Evolutionary conservation across 495 filamentous ascomycete species (phyloP).

Genomic region (Lasiosphaeria ovina): DNA sequence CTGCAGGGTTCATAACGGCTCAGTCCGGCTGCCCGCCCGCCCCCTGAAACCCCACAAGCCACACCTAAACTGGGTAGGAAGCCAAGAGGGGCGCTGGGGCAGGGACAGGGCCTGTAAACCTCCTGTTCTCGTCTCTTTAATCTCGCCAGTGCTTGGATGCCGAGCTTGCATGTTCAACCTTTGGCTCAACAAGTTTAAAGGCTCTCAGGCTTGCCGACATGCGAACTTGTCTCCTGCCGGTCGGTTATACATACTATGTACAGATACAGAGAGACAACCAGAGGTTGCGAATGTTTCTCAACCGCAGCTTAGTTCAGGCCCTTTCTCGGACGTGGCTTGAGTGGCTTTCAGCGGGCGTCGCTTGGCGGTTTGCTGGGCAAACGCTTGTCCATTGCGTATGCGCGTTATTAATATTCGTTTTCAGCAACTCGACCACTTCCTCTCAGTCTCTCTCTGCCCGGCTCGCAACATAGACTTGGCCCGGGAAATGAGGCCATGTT

Average conservation of each 20-base stretch:
- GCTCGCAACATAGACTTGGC: neutral
- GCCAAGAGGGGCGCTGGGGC: neutral
- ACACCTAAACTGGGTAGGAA: neutral
- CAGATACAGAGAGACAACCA: too few species aligned
- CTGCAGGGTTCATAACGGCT: constrained; percentile 1
- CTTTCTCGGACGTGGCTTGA: too few species aligned
- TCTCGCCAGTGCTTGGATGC: neutral
- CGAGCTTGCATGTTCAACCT: neutral
- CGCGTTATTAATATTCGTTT: too few species aligned
- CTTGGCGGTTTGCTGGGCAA: too few species aligned
- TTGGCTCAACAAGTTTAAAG: neutral
- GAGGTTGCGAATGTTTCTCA: too few species aligned
- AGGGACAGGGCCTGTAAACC: neutral
- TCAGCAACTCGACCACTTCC: too few species aligned
- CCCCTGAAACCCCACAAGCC: neutral
- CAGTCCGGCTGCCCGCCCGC: neutral
- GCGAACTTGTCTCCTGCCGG: neutral
- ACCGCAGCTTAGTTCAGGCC: too few species aligned
- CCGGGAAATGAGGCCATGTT: neutral
- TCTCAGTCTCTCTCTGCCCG: too few species aligned
- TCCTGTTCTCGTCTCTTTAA: neutral
- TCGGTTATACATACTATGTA: neutral
- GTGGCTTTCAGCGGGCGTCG: too few species aligned
- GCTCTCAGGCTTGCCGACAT: neutral
- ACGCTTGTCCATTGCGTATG: too few species aligned